A percentile compares a stretch with the other conserved stretches of the same genome.
These are phyloP conservation scores for Maudiozyma humilis DNA, from an alignment of 1,139 yeast genomes.

Conservation along the genomic window DNA sequence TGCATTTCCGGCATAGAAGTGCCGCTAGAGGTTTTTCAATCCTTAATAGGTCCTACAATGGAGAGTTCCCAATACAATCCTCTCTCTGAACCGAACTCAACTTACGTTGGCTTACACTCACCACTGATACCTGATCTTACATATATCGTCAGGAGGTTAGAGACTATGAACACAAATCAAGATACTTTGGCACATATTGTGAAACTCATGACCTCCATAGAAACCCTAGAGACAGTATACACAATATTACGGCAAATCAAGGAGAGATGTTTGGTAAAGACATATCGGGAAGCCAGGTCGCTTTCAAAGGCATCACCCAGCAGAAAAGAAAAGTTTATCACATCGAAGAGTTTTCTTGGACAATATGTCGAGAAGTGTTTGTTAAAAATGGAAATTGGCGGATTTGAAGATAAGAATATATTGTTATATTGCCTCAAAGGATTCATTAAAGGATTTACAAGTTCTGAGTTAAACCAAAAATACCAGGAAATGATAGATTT, in stretches of 20 bases:
- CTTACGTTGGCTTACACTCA: conserved; percentile 7
- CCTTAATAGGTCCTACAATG: conserved; percentile 18
- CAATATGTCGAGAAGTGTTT: conserved; percentile 13
- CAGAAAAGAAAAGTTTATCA: conserved; percentile 2
- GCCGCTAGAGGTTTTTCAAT: conserved; percentile 13
- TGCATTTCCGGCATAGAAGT: conserved; percentile 11
- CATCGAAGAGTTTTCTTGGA: conserved; percentile 20
- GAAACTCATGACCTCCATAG: conserved; percentile 8
- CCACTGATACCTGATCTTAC: conserved; percentile 17
- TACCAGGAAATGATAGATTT: neutral
- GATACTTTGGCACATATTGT: conserved; percentile 13
- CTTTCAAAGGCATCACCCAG: neutral
- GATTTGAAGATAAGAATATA: conserved; percentile 17
- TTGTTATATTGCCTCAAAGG: conserved; percentile 14
- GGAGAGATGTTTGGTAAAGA: conserved; percentile 13
- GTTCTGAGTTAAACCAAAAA: neutral
- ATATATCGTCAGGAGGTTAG: conserved; percentile 12
- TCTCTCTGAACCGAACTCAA: conserved; percentile 11
- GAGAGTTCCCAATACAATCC: conserved; percentile 15
- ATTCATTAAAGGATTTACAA: conserved; percentile 5
- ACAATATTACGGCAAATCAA: conserved; percentile 9
- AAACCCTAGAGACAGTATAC: conserved; percentile 13
- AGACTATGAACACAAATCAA: conserved; percentile 6
- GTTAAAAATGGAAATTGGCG: conserved; percentile 14
- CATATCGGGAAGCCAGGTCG: conserved; percentile 5